Percentiles rank a stretch among this genome's conserved stretches.
These are phyloP conservation scores for Ustilago curta DNA, from an alignment of 1,284 basidiomycete genomes.

Conservation along the genomic window DNA sequence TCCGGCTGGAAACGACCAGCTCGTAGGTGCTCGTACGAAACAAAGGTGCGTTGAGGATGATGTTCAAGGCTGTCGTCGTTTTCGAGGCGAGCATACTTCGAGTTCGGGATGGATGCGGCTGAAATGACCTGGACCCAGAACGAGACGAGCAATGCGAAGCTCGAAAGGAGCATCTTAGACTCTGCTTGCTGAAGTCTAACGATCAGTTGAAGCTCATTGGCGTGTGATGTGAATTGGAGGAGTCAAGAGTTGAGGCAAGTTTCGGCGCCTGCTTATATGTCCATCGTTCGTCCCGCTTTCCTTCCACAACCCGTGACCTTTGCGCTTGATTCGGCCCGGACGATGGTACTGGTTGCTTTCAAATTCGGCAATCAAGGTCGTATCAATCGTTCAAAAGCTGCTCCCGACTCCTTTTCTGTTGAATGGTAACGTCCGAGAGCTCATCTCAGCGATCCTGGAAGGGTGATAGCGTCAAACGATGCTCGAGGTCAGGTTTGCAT, in stretches of 20 bases:
- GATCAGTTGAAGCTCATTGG: not conserved
- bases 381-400: no score
- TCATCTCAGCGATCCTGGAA: no score
- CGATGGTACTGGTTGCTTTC: no score
- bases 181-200: not conserved
- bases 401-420: no score
- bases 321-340: no score
- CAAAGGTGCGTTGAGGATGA: not conserved
- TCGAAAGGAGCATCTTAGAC: not conserved
- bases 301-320: not conserved
- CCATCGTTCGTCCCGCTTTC: not conserved
- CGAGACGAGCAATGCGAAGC: not conserved
- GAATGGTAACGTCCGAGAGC: no score
- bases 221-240: not conserved
- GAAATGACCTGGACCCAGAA: not conserved
- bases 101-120: not conserved
- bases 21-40: not conserved
- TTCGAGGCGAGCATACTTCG: not conserved
- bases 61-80: not conserved
- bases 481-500: no score
- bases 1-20: not conserved
- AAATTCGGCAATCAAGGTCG: no score
- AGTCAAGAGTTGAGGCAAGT: not conserved
- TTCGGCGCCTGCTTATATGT: not conserved
- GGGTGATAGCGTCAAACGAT: no score